Evolutionary conservation across 108 stramenopile genomes (phyloP).

Genomic region (Nitzschia sp.): DNA sequence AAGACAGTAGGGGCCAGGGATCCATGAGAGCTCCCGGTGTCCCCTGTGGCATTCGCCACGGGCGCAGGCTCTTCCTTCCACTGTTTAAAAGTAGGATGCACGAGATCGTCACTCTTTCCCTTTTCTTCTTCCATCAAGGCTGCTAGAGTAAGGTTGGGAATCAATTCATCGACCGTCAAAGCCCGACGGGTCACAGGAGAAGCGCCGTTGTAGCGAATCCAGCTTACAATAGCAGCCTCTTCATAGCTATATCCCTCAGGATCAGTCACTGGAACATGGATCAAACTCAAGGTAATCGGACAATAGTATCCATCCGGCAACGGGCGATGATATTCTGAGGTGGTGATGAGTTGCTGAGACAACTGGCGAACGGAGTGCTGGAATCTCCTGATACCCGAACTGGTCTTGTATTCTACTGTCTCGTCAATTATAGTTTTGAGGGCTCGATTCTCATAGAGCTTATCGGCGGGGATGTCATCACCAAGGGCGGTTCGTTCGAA

Average conservation of each 20-base stretch:
- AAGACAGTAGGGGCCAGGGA: neutral
- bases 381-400: neutral
- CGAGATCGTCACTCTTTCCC: neutral
- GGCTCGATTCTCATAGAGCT: conserved; percentile 6
- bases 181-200: conserved; percentile 7
- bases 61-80: conserved; percentile 18
- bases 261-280: conserved; percentile 20
- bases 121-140: conserved; percentile 20
- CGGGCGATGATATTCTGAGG: neutral
- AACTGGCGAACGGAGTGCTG: conserved; percentile 10
- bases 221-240: conserved; percentile 24
- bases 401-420: neutral
- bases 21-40: neutral
- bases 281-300: conserved; percentile 20
- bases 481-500: conserved; percentile 36
- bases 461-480: neutral
- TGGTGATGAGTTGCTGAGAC: neutral
- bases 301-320: conserved; percentile 23
- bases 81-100: conserved; percentile 17
- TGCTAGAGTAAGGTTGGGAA: conserved; percentile 11
- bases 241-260: conserved; percentile 27
- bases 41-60: neutral
- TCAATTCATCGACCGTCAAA: neutral
- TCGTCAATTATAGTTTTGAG: conserved; percentile 8
- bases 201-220: conserved; percentile 15